Conservation (phyloP, 768 basidiomycete genomes). For the Russula griseocarnosa region DNA sequence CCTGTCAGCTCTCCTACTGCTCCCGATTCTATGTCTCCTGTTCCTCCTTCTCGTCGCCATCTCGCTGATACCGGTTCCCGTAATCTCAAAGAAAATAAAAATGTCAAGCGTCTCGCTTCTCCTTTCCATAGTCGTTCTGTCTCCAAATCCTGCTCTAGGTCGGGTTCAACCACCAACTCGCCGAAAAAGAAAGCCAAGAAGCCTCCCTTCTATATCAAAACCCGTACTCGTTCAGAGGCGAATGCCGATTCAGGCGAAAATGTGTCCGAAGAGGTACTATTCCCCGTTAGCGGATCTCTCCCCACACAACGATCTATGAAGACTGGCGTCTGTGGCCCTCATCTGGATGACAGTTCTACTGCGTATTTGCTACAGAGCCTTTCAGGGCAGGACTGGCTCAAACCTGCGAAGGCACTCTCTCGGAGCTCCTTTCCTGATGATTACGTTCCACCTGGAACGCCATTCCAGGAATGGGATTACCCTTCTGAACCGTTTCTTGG, state of each 20-base stretch:
- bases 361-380: slow-evolving; percentile 24
- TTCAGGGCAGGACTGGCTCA: slow-evolving; percentile 33
- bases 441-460: slow-evolving; percentile 25
- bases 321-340: slow-evolving; percentile 5
- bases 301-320: slow-evolving; percentile 16
- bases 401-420: slow-evolving; percentile 32
- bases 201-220: slow-evolving; percentile 34
- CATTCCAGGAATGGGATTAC: slow-evolving; percentile 21
- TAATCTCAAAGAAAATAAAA: slow-evolving; percentile 41
- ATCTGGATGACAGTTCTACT: slow-evolving; percentile 3
- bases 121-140: slow-evolving; percentile 46
- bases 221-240: slow-evolving; percentile 41
- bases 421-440: slow-evolving; percentile 28
- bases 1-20: slow-evolving; percentile 28
- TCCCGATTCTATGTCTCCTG: slow-evolving; percentile 42
- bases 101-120: slow-evolving; percentile 36
- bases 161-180: slow-evolving; percentile 27
- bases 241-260: slow-evolving; percentile 10
- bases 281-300: slow-evolving; percentile 18
- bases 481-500: slow-evolving; percentile 20
- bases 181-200: slow-evolving; percentile 26
- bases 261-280: slow-evolving; percentile 3
- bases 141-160: slow-evolving; percentile 41
- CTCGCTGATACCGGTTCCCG: slow-evolving; percentile 41
- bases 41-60: slow-evolving; percentile 38